A percentile compares a stretch with the other conserved stretches of the same genome.
Evolutionary conservation across 108 stramenopile species (phyloP).

Genomic region (Parietichytrium sp.): DNA sequence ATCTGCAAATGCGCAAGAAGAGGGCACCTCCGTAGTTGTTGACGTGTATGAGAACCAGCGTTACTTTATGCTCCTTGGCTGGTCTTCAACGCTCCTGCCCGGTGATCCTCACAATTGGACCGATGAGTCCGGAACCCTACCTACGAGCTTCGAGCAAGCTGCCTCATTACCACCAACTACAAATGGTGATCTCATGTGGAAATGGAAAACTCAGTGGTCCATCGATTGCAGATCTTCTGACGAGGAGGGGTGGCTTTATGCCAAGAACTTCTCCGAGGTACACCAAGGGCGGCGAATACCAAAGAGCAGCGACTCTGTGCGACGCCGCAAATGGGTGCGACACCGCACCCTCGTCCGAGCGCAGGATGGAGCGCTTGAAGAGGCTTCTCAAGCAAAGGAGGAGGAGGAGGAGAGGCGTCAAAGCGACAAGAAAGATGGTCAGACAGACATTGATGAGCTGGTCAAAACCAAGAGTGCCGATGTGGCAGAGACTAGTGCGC

Average conservation of each 20-base stretch:
- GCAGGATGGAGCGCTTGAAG: too few relatives aligned
- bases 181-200: not conserved
- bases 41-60: slow-evolving; percentile 34
- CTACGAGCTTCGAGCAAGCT: not conserved
- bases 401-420: too few relatives aligned
- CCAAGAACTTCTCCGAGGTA: too few relatives aligned
- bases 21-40: not conserved
- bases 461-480: too few relatives aligned
- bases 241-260: too few relatives aligned
- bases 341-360: not conserved
- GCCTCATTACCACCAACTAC: not conserved
- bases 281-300: not conserved
- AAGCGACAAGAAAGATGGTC: too few relatives aligned
- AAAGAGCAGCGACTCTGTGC: not conserved
- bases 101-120: not conserved
- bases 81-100: not conserved
- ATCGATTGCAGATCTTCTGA: too few relatives aligned
- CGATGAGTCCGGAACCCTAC: not conserved
- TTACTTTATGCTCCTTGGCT: slow-evolving; percentile 2
- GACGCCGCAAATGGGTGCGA: not conserved
- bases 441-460: too few relatives aligned
- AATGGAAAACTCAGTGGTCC: slow-evolving; percentile 4
- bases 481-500: too few relatives aligned
- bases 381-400: too few relatives aligned
- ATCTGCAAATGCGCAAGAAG: too few relatives aligned